Percentiles rank a stretch among this genome's conserved stretches.
Conservation (phyloP, 495 filamentous ascomycete species). For the Talaromyces wortmannii region DNA sequence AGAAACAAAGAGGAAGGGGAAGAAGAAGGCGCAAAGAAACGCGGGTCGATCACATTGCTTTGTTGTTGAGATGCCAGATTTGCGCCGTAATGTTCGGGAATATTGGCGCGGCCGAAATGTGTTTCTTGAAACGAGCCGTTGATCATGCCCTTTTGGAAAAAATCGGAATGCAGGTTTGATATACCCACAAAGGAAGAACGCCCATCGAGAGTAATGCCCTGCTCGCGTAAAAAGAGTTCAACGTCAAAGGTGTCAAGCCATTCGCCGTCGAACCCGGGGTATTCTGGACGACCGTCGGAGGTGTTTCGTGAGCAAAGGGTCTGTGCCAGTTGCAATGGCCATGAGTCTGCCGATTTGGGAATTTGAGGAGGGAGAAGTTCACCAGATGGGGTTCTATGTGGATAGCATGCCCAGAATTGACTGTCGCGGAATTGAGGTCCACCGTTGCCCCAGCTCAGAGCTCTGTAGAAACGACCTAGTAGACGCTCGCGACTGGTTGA, state of each 20-base stretch:
- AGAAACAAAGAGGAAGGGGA: neutral
- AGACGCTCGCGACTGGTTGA: constrained; percentile 44
- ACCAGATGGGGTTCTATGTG: neutral
- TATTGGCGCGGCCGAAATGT: too few relatives aligned
- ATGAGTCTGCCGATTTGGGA: constrained; percentile 10
- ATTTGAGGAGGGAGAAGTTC: constrained; percentile 4
- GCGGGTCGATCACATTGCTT: neutral
- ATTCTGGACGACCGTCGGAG: neutral
- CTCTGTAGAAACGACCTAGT: constrained; percentile 24
- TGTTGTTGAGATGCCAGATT: too few relatives aligned
- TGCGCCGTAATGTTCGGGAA: too few relatives aligned
- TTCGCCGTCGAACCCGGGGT: constrained; percentile 50
- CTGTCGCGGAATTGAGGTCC: neutral
- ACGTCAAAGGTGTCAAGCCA: constrained; percentile 71
- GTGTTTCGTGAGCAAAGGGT: neutral
- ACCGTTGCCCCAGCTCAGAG: constrained; percentile 10
- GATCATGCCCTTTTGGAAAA: neutral
- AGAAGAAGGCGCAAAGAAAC: neutral
- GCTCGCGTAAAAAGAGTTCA: constrained; percentile 33
- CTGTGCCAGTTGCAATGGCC: constrained; percentile 3
- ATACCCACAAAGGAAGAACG: constrained; percentile 9
- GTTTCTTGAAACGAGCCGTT: too few relatives aligned
- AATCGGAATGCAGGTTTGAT: neutral
- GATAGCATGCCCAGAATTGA: neutral
- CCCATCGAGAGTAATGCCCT: constrained; percentile 14